A percentile compares a stretch with the other conserved stretches of the same genome.
Conservation (phyloP, 169 alveolate species). For the Amoebophrya sp. region DNA sequence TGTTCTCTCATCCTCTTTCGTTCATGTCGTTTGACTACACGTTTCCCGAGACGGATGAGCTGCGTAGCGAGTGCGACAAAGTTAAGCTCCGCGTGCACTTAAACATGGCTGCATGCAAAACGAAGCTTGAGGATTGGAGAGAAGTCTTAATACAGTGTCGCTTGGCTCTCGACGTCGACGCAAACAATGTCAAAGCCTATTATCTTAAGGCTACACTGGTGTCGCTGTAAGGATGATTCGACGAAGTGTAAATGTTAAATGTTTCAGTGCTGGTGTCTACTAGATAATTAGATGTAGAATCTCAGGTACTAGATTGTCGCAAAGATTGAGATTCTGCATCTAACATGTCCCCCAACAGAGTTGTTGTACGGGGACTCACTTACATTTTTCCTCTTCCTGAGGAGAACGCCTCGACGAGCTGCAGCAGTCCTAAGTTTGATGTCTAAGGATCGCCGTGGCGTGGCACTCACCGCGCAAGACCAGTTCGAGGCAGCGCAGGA, state of each 20-base stretch:
- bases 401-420: too few species aligned
- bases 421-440: too few species aligned
- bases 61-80: background rate
- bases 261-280: too few species aligned
- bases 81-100: background rate
- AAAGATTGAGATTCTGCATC: too few species aligned
- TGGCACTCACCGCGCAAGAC: background rate
- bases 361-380: too few species aligned
- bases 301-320: too few species aligned
- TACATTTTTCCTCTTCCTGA: too few species aligned
- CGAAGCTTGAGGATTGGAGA: background rate
- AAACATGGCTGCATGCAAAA: background rate
- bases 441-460: background rate
- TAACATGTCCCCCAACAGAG: too few species aligned
- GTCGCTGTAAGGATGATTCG: too few species aligned
- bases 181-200: background rate
- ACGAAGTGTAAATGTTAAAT: too few species aligned
- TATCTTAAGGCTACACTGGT: too few species aligned
- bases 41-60: constrained; percentile 26
- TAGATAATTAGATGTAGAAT: too few species aligned
- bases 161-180: background rate
- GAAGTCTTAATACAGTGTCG: background rate
- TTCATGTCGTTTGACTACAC: background rate
- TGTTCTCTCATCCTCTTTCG: background rate
- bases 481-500: background rate